A percentile compares a stretch with the other conserved stretches of the same genome.
Evolutionary conservation across 805 yeast species (phyloP).

Genomic region (Teunomyces barrocoloradensis): DNA sequence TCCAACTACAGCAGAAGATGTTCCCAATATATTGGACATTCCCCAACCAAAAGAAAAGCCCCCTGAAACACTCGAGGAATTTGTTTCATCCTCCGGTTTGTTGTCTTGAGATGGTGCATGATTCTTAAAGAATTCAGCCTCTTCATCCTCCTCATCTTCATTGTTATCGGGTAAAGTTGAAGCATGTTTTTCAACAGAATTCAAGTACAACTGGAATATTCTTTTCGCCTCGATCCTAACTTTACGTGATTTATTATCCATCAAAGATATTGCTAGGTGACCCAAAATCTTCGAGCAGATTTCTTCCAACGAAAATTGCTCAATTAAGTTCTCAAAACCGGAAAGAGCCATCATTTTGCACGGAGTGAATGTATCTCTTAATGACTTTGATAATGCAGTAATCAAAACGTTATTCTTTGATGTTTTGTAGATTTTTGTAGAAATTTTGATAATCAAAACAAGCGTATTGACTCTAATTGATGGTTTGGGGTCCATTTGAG

Average conservation of each 20-base stretch:
- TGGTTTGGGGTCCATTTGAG: conserved; percentile 74
- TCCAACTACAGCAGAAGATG: conserved; percentile 29
- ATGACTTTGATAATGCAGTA: conserved; percentile 81
- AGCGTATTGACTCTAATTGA: conserved; percentile 78
- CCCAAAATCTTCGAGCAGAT: conserved; percentile 80
- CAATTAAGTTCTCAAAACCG: conserved; percentile 65
- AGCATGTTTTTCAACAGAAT: conserved; percentile 39
- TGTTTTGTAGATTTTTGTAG: conserved; percentile 51
- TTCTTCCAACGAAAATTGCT: conserved; percentile 67
- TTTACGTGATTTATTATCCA: conserved; percentile 63
- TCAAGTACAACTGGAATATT: conserved; percentile 58
- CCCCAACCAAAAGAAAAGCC: conserved; percentile 35
- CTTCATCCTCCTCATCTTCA: conserved; percentile 40
- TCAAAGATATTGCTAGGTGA: conserved; percentile 76
- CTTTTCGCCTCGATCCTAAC: conserved; percentile 72
- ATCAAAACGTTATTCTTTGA: conserved; percentile 73
- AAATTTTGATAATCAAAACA: conserved; percentile 63
- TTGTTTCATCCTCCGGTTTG: conserved; percentile 5
- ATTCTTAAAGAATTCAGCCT: conserved; percentile 33
- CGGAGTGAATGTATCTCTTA: conserved; percentile 75
- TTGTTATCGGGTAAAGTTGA: conserved; percentile 30
- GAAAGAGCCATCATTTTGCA: conserved; percentile 73
- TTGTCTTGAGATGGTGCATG: conserved; percentile 15
- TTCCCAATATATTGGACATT: conserved; percentile 33
- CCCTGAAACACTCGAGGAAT: conserved; percentile 5